Evolutionary conservation across 495 filamentous ascomycete genomes (phyloP).

Genomic region (Aspergillus mulundensis): DNA sequence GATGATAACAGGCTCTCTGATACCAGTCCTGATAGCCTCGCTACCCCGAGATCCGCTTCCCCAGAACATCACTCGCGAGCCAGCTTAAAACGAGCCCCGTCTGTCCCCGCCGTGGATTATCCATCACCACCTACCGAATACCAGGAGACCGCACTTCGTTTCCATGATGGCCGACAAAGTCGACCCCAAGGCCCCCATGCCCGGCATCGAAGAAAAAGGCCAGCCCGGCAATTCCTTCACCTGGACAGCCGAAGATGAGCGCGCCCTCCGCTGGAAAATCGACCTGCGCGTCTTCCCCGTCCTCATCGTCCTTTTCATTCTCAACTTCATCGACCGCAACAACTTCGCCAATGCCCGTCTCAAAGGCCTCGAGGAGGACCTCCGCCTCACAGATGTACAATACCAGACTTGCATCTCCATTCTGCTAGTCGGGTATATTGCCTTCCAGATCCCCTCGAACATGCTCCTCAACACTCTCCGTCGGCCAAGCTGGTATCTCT

Average conservation of each 20-base stretch:
- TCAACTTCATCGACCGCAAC: slow-evolving; percentile 5
- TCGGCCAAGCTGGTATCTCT: neutral
- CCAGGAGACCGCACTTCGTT: neutral
- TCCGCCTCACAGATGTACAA: neutral
- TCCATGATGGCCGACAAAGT: neutral
- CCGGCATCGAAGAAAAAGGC: neutral
- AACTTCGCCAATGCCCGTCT: slow-evolving; percentile 1
- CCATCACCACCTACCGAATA: neutral
- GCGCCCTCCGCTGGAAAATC: neutral
- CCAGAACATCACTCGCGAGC: neutral
- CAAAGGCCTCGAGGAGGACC: neutral
- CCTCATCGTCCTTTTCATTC: neutral
- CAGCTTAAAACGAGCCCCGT: neutral
- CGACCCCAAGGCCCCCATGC: neutral
- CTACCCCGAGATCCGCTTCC: neutral
- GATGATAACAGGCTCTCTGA: neutral
- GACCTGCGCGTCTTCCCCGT: neutral
- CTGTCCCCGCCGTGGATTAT: neutral
- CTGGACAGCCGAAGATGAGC: neutral
- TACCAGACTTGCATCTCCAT: neutral
- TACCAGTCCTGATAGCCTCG: neutral
- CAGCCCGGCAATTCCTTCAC: neutral
- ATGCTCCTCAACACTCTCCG: neutral
- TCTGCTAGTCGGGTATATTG: neutral
- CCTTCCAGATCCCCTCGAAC: neutral